Conservation (phyloP, 345 rosid genomes). For the Stellera chamaejasme region DNA sequence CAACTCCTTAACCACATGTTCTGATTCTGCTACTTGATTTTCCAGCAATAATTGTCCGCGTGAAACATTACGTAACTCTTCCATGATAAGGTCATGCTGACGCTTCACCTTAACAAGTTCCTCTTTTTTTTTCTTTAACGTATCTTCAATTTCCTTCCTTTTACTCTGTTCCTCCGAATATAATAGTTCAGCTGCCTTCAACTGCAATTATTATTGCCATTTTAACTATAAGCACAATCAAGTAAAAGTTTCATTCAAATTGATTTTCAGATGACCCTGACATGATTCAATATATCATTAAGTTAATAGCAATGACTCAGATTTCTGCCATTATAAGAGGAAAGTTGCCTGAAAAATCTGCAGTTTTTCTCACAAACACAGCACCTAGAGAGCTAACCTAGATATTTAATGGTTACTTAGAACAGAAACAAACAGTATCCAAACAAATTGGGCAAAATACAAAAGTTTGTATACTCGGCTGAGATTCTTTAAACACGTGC, state of each 20-base stretch:
- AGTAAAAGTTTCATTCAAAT: background rate
- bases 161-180: slow-evolving; percentile 51
- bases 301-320: background rate
- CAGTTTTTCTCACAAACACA: too few species aligned
- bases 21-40: slow-evolving; percentile 49
- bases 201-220: slow-evolving; percentile 27
- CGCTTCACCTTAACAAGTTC: slow-evolving; percentile 40
- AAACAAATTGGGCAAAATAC: too few species aligned
- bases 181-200: slow-evolving; percentile 45
- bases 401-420: too few species aligned
- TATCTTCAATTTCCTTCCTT: slow-evolving; percentile 60
- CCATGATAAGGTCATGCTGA: slow-evolving; percentile 35
- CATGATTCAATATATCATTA: too few species aligned
- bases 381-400: too few species aligned
- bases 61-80: slow-evolving; percentile 37
- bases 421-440: too few species aligned
- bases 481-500: too few species aligned
- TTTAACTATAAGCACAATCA: background rate
- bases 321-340: too few species aligned
- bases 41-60: slow-evolving; percentile 40
- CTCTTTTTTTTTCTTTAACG: slow-evolving; percentile 49
- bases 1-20: slow-evolving; percentile 41
- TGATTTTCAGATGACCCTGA: slow-evolving; percentile 1
- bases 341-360: too few species aligned
- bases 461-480: too few species aligned